phyloP scores from a whole-genome alignment of 768 basidiomycete species.

The Terana coerulea region DNA sequence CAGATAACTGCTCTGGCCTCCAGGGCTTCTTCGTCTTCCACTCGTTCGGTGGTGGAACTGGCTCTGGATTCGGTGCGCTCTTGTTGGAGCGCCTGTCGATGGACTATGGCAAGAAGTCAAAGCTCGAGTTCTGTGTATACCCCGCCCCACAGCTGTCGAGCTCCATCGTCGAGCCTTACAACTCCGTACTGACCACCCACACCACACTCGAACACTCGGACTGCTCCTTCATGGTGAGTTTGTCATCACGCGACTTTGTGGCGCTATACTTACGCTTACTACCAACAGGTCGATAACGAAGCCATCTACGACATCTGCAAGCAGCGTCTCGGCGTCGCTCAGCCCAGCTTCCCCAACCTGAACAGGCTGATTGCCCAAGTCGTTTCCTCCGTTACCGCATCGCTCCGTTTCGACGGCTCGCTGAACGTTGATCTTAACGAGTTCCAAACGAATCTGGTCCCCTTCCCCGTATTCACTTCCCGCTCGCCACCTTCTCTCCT shows the following conservation, averaged over 20 bases:
- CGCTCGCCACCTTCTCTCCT: constrained; percentile 62
- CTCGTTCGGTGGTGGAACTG: constrained; percentile 99
- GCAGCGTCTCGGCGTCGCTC: constrained; percentile 80
- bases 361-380: constrained; percentile 98
- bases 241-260: constrained; percentile 2
- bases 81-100: constrained; percentile 93
- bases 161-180: constrained; percentile 98
- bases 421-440: constrained; percentile 69
- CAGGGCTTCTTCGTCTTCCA: constrained; percentile 99
- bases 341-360: constrained; percentile 89
- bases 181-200: constrained; percentile 94
- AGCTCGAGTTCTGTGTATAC: constrained; percentile 97
- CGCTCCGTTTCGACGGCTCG: constrained; percentile 61
- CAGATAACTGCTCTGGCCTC: constrained; percentile 94
- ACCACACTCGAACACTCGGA: constrained; percentile 98
- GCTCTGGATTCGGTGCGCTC: constrained; percentile 96
- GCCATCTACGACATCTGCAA: constrained; percentile 99
- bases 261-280: constrained; percentile 6
- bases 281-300: constrained; percentile 87
- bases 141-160: constrained; percentile 90
- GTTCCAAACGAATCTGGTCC: constrained; percentile 69
- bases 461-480: constrained; percentile 68
- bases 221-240: constrained; percentile 93
- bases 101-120: constrained; percentile 99
- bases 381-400: constrained; percentile 63